Evolutionary conservation across 2,329 filamentous ascomycete species (phyloP), one percentile per base, ranked within the genome.

Genomic region (Sporothrix mexicana): DNA sequence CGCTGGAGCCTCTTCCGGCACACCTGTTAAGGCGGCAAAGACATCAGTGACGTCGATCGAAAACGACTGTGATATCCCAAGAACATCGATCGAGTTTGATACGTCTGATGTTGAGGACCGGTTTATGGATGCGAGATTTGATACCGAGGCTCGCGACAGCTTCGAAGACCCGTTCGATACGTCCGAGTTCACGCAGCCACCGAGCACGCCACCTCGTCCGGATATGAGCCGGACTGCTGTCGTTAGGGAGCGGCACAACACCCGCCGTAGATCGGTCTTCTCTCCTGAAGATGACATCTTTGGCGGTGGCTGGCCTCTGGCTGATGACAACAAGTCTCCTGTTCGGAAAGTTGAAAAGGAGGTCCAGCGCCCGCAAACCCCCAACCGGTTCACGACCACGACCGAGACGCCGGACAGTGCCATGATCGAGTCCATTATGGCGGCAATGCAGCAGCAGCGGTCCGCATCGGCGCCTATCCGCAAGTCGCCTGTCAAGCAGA

Each of bases 201-300:
- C 70, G 1, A 57, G 66, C 0, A 74, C 73, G 5, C 72, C 73
- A 12, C 68, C 72, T 1, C 55, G 49, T 1, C 80, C 82, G 10
- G 81, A 81, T 23, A 84, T 84, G 78, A 83, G 83, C 62, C 86
- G 83, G 77, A 87, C 84, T 5, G 83, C 86, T 0, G 86, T 89
- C 12, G 83, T 88, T 2, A 85, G 87, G 70, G 87, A 89, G 77
- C 85, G 86, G 12, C 83, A 84, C 47, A 83, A 83, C 1, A 83
- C 84, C 4, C 84, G 88, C 51, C 83, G 89, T 69, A 84, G 87
- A 71, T 91, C 89, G 0, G 89, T 91, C 36, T 90, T 91, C 76
- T 87, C 87, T 1, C 88, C 88, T 0, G 90, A 91, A 6, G 90
- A 91, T 73, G 89, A 91, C 77, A 90, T 91, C 17, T 91, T 91